phyloP scores from a whole-genome alignment of 257 asterid species.

The Solanum paucissectum region DNA sequence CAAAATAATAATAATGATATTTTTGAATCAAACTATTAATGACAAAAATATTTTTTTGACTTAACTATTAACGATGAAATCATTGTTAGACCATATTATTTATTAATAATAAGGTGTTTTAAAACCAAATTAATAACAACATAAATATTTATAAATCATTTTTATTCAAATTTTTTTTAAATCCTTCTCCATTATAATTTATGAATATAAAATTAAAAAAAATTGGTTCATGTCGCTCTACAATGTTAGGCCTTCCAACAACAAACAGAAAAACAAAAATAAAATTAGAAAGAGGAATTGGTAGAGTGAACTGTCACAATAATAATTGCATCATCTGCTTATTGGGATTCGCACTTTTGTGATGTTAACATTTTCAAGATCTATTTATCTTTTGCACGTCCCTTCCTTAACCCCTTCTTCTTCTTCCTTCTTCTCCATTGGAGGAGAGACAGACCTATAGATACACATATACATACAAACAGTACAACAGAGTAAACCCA shows the following conservation, averaged over 20 bases:
- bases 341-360: conserved; percentile 1
- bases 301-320: not conserved
- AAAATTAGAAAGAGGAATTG: not conserved
- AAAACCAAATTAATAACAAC: not conserved
- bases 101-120: too few species aligned
- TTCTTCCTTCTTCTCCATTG: not conserved
- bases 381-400: not conserved
- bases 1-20: not conserved
- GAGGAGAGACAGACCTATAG: not conserved
- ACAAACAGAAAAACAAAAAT: not conserved
- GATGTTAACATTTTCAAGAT: not conserved
- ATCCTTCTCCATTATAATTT: not conserved
- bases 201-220: not conserved
- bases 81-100: not conserved
- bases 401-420: not conserved
- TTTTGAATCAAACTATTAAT: not conserved
- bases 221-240: not conserved
- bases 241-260: not conserved
- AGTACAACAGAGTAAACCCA: not conserved
- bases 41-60: not conserved
- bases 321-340: conserved; percentile 1
- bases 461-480: not conserved
- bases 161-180: too few species aligned
- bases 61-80: too few species aligned
- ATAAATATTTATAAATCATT: not conserved